Evolutionary conservation across 1,284 basidiomycete species (phyloP).

Genomic region (Pseudozyma sp.): DNA sequence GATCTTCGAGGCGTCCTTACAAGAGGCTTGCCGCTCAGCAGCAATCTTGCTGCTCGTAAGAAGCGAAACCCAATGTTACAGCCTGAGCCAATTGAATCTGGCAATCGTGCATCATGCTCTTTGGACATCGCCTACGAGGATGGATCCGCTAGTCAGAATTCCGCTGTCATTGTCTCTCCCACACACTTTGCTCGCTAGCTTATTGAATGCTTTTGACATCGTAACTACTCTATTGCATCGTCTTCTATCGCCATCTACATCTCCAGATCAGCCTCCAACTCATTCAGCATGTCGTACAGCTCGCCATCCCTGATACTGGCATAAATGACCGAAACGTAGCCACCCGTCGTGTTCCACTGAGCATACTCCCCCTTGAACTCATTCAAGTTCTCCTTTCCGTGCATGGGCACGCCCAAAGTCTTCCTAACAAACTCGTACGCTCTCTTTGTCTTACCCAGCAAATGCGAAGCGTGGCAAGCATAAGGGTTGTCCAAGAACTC

Average conservation of each 20-base stretch:
- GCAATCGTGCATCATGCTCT: too few relatives aligned
- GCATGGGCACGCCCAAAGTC: conserved; percentile 62
- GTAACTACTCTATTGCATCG: too few relatives aligned
- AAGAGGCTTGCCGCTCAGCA: too few relatives aligned
- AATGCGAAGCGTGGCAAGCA: conserved; percentile 57
- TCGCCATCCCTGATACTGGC: conserved; percentile 52
- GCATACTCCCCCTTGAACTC: conserved; percentile 56
- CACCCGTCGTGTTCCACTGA: conserved; percentile 52
- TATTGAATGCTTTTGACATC: too few relatives aligned
- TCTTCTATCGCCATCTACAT: not conserved
- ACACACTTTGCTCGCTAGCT: too few relatives aligned
- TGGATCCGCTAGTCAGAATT: too few relatives aligned
- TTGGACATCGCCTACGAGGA: too few relatives aligned
- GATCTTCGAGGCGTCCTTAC: too few relatives aligned
- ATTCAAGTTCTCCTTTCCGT: conserved; percentile 58
- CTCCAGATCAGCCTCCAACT: conserved; percentile 37
- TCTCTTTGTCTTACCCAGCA: conserved; percentile 54
- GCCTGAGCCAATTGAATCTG: too few relatives aligned
- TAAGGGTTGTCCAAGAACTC: conserved; percentile 58
- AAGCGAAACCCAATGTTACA: too few relatives aligned
- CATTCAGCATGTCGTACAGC: conserved; percentile 48
- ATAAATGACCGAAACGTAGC: conserved; percentile 54
- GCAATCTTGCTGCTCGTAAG: too few relatives aligned
- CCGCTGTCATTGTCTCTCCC: too few relatives aligned
- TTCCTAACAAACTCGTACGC: conserved; percentile 62